Evolutionary conservation across 805 yeast species (phyloP).

Genomic region (Pichia rugopelliculosa): DNA sequence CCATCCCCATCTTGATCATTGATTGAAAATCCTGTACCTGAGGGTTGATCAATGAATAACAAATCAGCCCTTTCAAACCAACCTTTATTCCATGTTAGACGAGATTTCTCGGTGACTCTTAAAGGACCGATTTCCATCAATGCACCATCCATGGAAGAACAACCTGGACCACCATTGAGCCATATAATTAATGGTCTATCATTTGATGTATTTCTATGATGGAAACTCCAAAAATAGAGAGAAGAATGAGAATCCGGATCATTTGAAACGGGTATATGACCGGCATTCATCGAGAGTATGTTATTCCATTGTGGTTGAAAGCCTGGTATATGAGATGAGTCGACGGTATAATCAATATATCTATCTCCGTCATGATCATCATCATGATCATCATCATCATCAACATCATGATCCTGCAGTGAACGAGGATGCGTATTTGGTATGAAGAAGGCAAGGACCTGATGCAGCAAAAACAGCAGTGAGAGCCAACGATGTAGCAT

Average conservation of each 20-base stretch:
- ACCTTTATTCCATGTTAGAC: constrained; percentile 54
- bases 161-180: constrained; percentile 98
- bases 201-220: constrained; percentile 22
- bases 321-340: constrained; percentile 4
- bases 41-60: constrained; percentile 89
- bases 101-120: constrained; percentile 38
- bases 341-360: too few relatives aligned
- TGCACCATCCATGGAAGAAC: constrained; percentile 97
- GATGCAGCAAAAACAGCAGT: background rate
- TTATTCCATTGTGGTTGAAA: constrained; percentile 2
- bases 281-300: constrained; percentile 11
- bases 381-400: too few relatives aligned
- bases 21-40: constrained; percentile 84
- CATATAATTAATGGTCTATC: constrained; percentile 57
- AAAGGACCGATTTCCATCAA: constrained; percentile 89
- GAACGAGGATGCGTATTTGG: background rate
- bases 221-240: constrained; percentile 74
- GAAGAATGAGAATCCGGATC: background rate
- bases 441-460: background rate
- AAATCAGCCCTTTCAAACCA: constrained; percentile 80
- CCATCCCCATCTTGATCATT: constrained; percentile 21
- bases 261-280: constrained; percentile 7
- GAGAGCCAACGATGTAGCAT: too few relatives aligned
- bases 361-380: too few relatives aligned
- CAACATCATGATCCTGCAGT: too few relatives aligned